Evolutionary conservation across 768 basidiomycete species (phyloP).

Genomic region (Lactarius indigo): DNA sequence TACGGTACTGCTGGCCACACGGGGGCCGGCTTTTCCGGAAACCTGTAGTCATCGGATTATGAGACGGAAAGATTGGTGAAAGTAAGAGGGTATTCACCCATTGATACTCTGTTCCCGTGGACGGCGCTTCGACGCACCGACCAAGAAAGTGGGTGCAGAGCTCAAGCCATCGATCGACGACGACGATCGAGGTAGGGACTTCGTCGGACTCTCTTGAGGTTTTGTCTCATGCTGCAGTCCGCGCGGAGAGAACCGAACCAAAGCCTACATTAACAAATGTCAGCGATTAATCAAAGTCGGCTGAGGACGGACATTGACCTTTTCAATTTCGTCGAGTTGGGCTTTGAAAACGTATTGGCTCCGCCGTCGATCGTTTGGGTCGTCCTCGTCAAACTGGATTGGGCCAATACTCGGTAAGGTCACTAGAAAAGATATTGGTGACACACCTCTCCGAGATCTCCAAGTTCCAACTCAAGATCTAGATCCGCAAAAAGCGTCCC

Average conservation of each 20-base stretch:
- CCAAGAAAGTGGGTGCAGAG: neutral
- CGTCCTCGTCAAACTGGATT: conserved; percentile 60
- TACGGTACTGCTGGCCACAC: conserved; percentile 47
- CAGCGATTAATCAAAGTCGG: conserved; percentile 3
- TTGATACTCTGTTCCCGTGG: conserved; percentile 8
- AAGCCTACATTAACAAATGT: conserved; percentile 39
- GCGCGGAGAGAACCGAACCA: conserved; percentile 66
- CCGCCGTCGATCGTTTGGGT: conserved; percentile 68
- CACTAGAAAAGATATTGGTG: neutral
- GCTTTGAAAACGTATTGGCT: conserved; percentile 75
- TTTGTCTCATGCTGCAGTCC: conserved; percentile 27
- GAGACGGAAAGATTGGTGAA: neutral
- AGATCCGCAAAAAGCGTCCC: conserved; percentile 46
- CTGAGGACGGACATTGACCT: conserved; percentile 38
- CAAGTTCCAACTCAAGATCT: conserved; percentile 42
- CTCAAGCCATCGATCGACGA: conserved; percentile 23
- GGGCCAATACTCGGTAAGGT: conserved; percentile 24
- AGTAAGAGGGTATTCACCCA: conserved; percentile 13
- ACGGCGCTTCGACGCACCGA: neutral
- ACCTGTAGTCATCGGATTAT: neutral
- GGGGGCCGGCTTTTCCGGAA: neutral
- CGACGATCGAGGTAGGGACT: conserved; percentile 7
- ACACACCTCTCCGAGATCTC: conserved; percentile 38
- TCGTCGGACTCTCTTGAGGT: conserved; percentile 6
- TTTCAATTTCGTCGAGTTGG: conserved; percentile 77